phyloP scores from a whole-genome alignment of 768 basidiomycete species.

The Russula dissimulans region DNA sequence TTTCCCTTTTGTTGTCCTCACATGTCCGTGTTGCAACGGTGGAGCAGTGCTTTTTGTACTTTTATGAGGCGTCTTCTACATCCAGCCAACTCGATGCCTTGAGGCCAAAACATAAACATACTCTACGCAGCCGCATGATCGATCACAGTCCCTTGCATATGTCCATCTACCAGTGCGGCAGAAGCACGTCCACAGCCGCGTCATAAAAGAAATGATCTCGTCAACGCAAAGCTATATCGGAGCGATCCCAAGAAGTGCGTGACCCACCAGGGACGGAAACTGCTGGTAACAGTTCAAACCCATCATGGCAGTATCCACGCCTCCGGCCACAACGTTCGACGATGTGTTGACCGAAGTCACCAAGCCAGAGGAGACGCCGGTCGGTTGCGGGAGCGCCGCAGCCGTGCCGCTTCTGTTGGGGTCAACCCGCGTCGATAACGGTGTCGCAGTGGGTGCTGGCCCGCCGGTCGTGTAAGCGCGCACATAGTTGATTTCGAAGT shows the following conservation, averaged over 20 bases:
- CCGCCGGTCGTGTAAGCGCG: slow-evolving; percentile 43
- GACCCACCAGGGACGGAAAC: not conserved
- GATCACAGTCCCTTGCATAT: no score
- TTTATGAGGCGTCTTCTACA: no score
- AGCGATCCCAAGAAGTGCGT: not conserved
- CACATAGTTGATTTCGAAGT: slow-evolving; percentile 60
- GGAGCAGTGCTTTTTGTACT: no score
- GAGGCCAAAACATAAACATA: no score
- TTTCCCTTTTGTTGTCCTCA: no score
- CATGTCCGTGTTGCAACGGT: no score
- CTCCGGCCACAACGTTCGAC: not conserved
- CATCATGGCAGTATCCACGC: not conserved
- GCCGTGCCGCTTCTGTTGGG: slow-evolving; percentile 1
- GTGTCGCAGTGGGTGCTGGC: slow-evolving; percentile 18
- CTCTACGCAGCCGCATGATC: no score
- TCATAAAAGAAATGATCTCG: no score
- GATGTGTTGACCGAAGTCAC: not conserved
- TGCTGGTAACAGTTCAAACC: not conserved
- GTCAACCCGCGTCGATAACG: slow-evolving; percentile 6
- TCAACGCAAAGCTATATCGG: no score
- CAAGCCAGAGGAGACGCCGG: not conserved
- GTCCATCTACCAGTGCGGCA: no score
- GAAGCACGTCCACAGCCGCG: no score
- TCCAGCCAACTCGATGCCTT: no score
- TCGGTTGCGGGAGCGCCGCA: not conserved